Conservation (phyloP, 257 asterid species). For the Gardenia jasminoides region DNA sequence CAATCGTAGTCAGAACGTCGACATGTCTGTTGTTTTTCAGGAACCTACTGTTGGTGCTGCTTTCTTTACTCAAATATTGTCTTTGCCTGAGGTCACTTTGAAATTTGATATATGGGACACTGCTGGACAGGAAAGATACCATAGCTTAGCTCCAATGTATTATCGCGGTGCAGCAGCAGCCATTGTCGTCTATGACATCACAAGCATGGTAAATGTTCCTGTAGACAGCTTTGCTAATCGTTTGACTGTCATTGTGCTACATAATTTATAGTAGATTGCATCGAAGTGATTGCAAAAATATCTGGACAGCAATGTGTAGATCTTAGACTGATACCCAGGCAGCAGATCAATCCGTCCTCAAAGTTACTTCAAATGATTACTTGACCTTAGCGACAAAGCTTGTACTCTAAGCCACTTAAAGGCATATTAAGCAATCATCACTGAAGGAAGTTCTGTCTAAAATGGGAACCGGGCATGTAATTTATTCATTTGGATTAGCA, state of each 20-base stretch:
- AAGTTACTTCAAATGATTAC: too few relatives aligned
- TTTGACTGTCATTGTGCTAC: not conserved
- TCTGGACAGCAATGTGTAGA: not conserved
- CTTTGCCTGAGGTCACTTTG: slow-evolving; percentile 23
- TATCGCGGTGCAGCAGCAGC: slow-evolving; percentile 30
- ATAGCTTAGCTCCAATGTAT: slow-evolving; percentile 31
- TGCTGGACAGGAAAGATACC: slow-evolving; percentile 30
- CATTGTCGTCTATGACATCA: slow-evolving; percentile 20
- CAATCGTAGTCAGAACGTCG: not conserved
- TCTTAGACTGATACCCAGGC: not conserved
- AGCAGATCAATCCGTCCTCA: too few relatives aligned
- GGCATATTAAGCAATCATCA: too few relatives aligned
- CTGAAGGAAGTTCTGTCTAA: too few relatives aligned
- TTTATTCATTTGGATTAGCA: too few relatives aligned
- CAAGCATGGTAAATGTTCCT: slow-evolving; percentile 15
- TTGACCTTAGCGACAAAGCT: too few relatives aligned
- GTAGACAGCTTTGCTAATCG: not conserved
- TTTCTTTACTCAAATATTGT: slow-evolving; percentile 27
- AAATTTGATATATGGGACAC: slow-evolving; percentile 34
- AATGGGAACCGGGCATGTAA: too few relatives aligned
- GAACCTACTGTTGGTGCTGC: slow-evolving; percentile 31
- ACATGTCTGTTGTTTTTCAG: slow-evolving; percentile 4
- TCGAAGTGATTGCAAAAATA: not conserved
- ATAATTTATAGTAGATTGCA: too few relatives aligned
- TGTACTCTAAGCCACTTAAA: too few relatives aligned